phyloP scores from a whole-genome alignment of 768 basidiomycete species.

The Lactifluus hygrophoroides region DNA sequence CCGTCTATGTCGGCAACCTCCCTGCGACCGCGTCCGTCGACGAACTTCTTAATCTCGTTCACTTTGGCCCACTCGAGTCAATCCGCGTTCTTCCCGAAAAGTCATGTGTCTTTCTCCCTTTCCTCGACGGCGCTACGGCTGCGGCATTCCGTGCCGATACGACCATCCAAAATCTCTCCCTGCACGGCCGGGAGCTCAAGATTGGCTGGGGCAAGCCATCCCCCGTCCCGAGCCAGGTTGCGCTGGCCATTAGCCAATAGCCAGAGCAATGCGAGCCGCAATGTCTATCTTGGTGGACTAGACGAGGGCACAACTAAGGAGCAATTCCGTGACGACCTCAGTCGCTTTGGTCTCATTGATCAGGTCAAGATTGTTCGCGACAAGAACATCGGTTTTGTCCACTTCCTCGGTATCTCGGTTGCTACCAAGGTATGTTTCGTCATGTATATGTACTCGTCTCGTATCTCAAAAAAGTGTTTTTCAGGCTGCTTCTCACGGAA shows the following conservation, averaged over 20 bases:
- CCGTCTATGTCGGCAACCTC: constrained; percentile 95
- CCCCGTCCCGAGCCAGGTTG: constrained; percentile 78
- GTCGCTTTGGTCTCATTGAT: constrained; percentile 91
- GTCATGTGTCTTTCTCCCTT: constrained; percentile 95
- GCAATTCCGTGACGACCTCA: constrained; percentile 82
- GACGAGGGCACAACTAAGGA: constrained; percentile 89
- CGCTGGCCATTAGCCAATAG: constrained; percentile 81
- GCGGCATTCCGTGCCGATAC: constrained; percentile 98
- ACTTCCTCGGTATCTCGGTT: constrained; percentile 90
- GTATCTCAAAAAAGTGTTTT: background rate
- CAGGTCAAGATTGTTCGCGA: constrained; percentile 99
- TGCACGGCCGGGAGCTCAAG: constrained; percentile 95
- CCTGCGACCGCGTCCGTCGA: constrained; percentile 95
- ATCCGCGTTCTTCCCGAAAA: constrained; percentile 95
- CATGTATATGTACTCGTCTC: background rate
- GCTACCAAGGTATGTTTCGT: constrained; percentile 66
- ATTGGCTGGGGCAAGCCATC: constrained; percentile 98
- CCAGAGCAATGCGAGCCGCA: constrained; percentile 88
- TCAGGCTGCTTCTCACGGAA: constrained; percentile 89
- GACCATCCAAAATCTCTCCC: constrained; percentile 82
- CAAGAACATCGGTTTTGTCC: constrained; percentile 99
- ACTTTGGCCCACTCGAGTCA: constrained; percentile 93
- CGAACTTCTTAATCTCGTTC: constrained; percentile 94
- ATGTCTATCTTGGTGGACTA: constrained; percentile 93
- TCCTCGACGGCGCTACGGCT: constrained; percentile 88